Percentiles rank a stretch among this genome's conserved stretches.
Evolutionary conservation across 225 moss, liverwort and hornwort species (phyloP).

Genomic region (Asterella californica): DNA sequence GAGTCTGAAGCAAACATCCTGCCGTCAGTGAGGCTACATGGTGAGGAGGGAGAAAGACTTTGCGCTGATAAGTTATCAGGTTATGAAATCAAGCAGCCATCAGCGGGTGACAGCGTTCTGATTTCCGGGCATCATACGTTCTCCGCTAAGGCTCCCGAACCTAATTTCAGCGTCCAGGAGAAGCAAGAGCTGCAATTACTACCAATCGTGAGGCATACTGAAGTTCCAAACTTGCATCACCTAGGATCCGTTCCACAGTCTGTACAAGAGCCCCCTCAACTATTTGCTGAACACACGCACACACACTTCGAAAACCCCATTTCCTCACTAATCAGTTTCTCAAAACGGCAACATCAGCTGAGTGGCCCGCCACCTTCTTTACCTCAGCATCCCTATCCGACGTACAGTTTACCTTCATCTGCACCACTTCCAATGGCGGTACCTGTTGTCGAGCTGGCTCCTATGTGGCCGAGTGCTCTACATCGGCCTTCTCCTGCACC

Average conservation of each 20-base stretch:
- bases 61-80: not conserved
- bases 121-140: not conserved
- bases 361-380: not conserved
- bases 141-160: not conserved
- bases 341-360: conserved; percentile 10
- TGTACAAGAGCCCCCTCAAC: conserved; percentile 1
- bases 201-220: not conserved
- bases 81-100: not conserved
- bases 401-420: not conserved
- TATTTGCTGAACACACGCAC: not conserved
- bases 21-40: not conserved
- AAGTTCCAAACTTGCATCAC: not conserved
- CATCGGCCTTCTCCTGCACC: not conserved
- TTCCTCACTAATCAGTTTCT: not conserved
- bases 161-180: not conserved
- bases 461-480: conserved; percentile 1
- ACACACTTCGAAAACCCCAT: not conserved
- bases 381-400: not conserved
- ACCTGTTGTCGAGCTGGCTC: not conserved
- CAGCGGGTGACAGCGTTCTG: not conserved
- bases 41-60: not conserved
- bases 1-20: not conserved
- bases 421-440: conserved; percentile 1
- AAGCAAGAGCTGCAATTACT: conserved; percentile 1
- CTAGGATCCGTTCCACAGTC: not conserved